phyloP scores from a whole-genome alignment of 371 early-diverging fungal genomes.

The Modicella reniformis region DNA sequence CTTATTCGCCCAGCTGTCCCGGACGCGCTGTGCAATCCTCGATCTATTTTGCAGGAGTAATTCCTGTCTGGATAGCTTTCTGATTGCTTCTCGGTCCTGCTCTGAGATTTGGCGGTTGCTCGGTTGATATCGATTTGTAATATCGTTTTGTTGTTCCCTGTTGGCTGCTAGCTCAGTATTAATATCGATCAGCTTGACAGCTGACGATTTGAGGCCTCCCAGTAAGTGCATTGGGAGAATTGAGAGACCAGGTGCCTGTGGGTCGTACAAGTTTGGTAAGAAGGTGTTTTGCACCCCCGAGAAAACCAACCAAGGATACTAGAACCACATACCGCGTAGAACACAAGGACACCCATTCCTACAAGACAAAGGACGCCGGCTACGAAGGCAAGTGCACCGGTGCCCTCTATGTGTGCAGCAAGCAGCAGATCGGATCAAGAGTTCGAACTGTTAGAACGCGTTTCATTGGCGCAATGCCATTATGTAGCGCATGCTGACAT shows the following conservation, averaged over 20 bases:
- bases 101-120: constrained; percentile 29
- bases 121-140: constrained; percentile 39
- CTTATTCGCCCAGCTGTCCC: constrained; percentile 43
- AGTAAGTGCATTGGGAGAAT: constrained; percentile 38
- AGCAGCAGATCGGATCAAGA: not conserved
- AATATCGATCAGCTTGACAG: constrained; percentile 33
- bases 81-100: constrained; percentile 35
- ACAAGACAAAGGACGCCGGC: constrained; percentile 37
- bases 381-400: constrained; percentile 47
- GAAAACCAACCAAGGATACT: not conserved
- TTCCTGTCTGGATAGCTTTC: constrained; percentile 38
- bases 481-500: not conserved
- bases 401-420: constrained; percentile 27
- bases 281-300: too few species aligned
- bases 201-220: constrained; percentile 44
- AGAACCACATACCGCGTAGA: constrained; percentile 35
- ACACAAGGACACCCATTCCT: constrained; percentile 51
- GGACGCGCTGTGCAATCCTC: constrained; percentile 30
- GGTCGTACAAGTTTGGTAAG: not conserved
- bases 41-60: constrained; percentile 40
- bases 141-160: constrained; percentile 41
- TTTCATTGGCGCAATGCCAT: constrained; percentile 7
- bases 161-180: constrained; percentile 39
- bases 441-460: not conserved
- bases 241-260: constrained; percentile 50